Evolutionary conservation across 192 early-diverging fungal genomes (phyloP), one percentile per base, ranked within the genome.

Genomic region (Gryganskiella cystojenkinii): DNA sequence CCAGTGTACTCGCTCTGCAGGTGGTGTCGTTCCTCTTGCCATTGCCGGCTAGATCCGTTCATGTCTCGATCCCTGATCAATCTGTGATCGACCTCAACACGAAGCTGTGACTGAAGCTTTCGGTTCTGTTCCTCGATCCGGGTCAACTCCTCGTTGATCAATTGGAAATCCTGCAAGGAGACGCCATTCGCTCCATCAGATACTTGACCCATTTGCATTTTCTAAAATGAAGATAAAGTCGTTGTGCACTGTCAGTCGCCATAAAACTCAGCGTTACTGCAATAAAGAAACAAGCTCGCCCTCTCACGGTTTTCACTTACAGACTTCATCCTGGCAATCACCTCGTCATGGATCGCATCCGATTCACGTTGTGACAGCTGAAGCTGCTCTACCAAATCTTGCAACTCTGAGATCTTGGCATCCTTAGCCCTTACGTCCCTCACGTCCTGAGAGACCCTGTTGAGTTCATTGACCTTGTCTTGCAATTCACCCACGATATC

Each of bases 401-500:
- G 56, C 30, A 79, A 60, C 8, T 78, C 68, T 28, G 55, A 25
- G 56, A 79, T 82, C 40, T 33, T 45, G 6, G 10, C 51, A 17
- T 73, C 65, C 27, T 55, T 71, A 14, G 40, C 46, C 37, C 70
- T 56, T 14, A 57, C 7, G 30, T 56, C 55, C 7, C 46, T 67
- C 10, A 72, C 37, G 11, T 83, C 80, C 8, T 84, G 73, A 46
- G 81, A 57, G 0, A 71, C 56, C 20, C 44, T 51, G 19, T 52
- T 49, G 35, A 87, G n/a, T 24, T 83, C 78, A 33, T 56, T 61
- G 10, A 54, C 60, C 55, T 87, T 87, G 28, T 85, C 80, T 27
- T 71, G 62, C 1, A 84, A 34, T 63, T 87, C 80, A 5, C 56
- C 58, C n/a, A 80, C 79, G 6, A 84, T 42, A 40, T 84, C 76